These are phyloP conservation scores for Aspergillus thermomutatus DNA, from an alignment of 2,329 filamentous ascomycete species.

Conservation along the genomic window DNA sequence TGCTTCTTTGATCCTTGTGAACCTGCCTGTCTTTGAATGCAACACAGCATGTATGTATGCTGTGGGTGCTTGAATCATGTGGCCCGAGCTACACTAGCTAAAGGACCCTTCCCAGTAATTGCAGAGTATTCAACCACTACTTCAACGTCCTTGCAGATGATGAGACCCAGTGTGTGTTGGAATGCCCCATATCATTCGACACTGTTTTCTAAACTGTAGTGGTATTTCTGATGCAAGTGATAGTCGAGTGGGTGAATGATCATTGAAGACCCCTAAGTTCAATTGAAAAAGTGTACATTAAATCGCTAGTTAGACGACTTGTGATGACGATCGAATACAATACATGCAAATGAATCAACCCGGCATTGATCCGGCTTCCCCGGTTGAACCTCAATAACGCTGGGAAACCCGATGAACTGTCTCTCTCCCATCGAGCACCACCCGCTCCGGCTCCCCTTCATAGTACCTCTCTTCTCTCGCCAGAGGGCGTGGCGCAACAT, in stretches of 20 bases:
- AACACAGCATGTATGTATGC: not conserved
- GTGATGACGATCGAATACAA: not conserved
- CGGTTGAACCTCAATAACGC: constrained; percentile 26
- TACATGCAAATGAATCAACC: not conserved
- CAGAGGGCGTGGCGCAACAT: constrained; percentile 37
- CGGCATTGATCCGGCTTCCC: not conserved
- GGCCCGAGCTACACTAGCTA: not conserved
- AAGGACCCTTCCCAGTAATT: not conserved
- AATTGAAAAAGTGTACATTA: not conserved
- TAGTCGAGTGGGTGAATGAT: not conserved
- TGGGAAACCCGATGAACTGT: constrained; percentile 30
- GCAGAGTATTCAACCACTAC: not conserved
- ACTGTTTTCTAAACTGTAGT: too few species aligned
- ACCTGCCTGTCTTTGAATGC: too few species aligned
- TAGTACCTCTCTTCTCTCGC: constrained; percentile 36
- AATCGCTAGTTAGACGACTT: not conserved
- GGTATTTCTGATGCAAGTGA: constrained; percentile 12
- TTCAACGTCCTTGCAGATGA: not conserved
- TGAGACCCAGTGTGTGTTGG: not conserved
- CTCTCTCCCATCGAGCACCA: constrained; percentile 30
- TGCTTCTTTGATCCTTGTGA: not conserved
- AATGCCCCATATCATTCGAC: not conserved
- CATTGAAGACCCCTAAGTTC: not conserved
- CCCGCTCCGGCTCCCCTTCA: constrained; percentile 32
- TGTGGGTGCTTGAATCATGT: not conserved